Percentiles rank a stretch among this genome's conserved stretches.
Evolutionary conservation across 495 filamentous ascomycete species (phyloP).

Genomic region (Tricharina praecox): DNA sequence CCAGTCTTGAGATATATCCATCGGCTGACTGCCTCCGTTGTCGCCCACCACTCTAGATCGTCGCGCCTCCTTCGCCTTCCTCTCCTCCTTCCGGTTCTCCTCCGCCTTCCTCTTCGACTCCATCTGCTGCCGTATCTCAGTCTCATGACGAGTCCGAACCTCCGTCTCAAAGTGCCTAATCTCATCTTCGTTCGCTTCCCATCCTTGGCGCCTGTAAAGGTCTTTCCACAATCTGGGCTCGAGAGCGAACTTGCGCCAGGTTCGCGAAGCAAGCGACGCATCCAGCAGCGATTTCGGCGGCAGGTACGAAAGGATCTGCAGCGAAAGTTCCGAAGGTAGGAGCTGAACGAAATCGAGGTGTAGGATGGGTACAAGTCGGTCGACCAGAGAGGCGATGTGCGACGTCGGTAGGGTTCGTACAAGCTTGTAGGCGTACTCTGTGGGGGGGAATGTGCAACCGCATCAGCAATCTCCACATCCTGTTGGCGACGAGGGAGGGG

Average conservation of each 20-base stretch:
- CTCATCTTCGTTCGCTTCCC: slow-evolving; percentile 52
- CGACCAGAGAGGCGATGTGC: slow-evolving; percentile 24
- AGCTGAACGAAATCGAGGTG: slow-evolving; percentile 76
- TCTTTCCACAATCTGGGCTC: slow-evolving; percentile 76
- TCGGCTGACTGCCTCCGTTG: slow-evolving; percentile 1
- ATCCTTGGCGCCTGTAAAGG: slow-evolving; percentile 68
- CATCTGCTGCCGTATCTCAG: slow-evolving; percentile 10
- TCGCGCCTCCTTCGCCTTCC: slow-evolving; percentile 16
- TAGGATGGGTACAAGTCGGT: slow-evolving; percentile 25
- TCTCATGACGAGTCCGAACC: slow-evolving; percentile 29
- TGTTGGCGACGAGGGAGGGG: no score
- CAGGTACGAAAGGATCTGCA: slow-evolving; percentile 74
- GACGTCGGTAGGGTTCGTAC: slow-evolving; percentile 26
- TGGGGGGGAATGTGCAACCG: no score
- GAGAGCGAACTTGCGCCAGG: slow-evolving; percentile 65
- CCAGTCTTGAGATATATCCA: slow-evolving; percentile 22
- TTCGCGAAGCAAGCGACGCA: slow-evolving; percentile 57
- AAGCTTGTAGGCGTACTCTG: slow-evolving; percentile 27
- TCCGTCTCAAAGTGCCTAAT: slow-evolving; percentile 50
- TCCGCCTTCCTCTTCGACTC: slow-evolving; percentile 2
- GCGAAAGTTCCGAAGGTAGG: slow-evolving; percentile 74
- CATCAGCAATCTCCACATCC: not conserved
- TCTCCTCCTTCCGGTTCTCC: slow-evolving; percentile 10
- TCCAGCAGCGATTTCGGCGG: slow-evolving; percentile 57
- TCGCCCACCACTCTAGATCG: slow-evolving; percentile 5